Conservation (phyloP, 805 yeast species). For the Barnettozyma botsteinii region DNA sequence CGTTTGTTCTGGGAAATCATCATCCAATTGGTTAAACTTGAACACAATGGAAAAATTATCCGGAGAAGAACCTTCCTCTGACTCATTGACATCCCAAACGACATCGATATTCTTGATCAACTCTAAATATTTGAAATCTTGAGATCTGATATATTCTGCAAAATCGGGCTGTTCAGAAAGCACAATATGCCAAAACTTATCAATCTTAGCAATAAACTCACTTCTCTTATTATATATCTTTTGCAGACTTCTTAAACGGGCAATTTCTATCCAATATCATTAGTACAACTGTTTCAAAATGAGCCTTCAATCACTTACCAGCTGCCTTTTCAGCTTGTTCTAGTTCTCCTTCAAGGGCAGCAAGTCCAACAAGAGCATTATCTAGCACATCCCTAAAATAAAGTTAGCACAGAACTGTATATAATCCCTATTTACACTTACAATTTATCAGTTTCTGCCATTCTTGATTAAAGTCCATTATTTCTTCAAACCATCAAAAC, state of each 20-base stretch:
- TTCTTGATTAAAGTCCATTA: neutral
- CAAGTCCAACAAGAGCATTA: constrained; percentile 42
- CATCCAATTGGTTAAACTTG: constrained; percentile 42
- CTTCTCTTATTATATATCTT: constrained; percentile 57
- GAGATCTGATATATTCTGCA: constrained; percentile 68
- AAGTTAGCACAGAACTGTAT: no score
- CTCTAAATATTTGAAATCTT: constrained; percentile 75
- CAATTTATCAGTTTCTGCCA: neutral
- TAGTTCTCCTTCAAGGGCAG: constrained; percentile 53
- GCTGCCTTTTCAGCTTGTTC: constrained; percentile 56
- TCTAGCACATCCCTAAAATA: constrained; percentile 22
- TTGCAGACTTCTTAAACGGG: constrained; percentile 45
- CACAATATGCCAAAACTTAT: constrained; percentile 84
- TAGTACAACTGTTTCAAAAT: neutral
- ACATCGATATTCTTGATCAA: constrained; percentile 58
- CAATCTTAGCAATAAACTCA: constrained; percentile 44
- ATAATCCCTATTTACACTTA: no score
- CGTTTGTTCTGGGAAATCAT: constrained; percentile 47
- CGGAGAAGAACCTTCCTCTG: constrained; percentile 35
- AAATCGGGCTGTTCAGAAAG: constrained; percentile 81
- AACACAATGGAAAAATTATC: constrained; percentile 58
- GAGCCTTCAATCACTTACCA: constrained; percentile 23
- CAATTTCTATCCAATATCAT: constrained; percentile 30
- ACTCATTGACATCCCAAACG: constrained; percentile 35
- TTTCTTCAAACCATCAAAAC: no score